Conservation (phyloP, 768 basidiomycete genomes). For the Thelephora aurantiotincta region DNA sequence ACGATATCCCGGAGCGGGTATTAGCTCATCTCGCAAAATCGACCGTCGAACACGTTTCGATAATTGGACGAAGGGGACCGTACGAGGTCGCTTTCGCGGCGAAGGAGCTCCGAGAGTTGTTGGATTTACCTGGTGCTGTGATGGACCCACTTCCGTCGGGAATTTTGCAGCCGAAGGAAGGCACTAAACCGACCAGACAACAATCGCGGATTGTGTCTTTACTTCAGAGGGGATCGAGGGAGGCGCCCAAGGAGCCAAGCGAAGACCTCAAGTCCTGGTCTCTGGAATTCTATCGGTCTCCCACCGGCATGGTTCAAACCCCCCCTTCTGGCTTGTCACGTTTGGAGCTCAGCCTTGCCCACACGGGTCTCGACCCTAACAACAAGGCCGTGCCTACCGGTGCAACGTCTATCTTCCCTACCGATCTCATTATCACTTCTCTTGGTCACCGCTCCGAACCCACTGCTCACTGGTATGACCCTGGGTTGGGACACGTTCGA, state of each 20-base stretch:
- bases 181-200: constrained; percentile 35
- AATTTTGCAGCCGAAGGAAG: constrained; percentile 23
- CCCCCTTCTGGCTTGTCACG: constrained; percentile 8
- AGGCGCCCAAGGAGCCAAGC: constrained; percentile 28
- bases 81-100: constrained; percentile 82
- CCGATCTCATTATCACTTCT: constrained; percentile 76
- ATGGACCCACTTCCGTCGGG: constrained; percentile 47
- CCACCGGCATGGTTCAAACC: constrained; percentile 29
- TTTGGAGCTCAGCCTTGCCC: constrained; percentile 38
- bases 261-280: constrained; percentile 51
- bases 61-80: constrained; percentile 78
- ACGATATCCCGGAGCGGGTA: constrained; percentile 69
- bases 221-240: constrained; percentile 48
- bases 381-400: constrained; percentile 43
- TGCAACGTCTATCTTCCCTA: constrained; percentile 32
- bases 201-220: constrained; percentile 56
- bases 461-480: constrained; percentile 42
- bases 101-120: constrained; percentile 85
- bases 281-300: constrained; percentile 70
- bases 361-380: constrained; percentile 41
- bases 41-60: constrained; percentile 60
- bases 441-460: constrained; percentile 77
- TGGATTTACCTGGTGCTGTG: constrained; percentile 41
- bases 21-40: constrained; percentile 52
- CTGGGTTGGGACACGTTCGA: constrained; percentile 39